Evolutionary conservation across 2,329 filamentous ascomycete species (phyloP), one percentile per base, ranked within the genome.

Genomic region (Fusarium sp.): DNA sequence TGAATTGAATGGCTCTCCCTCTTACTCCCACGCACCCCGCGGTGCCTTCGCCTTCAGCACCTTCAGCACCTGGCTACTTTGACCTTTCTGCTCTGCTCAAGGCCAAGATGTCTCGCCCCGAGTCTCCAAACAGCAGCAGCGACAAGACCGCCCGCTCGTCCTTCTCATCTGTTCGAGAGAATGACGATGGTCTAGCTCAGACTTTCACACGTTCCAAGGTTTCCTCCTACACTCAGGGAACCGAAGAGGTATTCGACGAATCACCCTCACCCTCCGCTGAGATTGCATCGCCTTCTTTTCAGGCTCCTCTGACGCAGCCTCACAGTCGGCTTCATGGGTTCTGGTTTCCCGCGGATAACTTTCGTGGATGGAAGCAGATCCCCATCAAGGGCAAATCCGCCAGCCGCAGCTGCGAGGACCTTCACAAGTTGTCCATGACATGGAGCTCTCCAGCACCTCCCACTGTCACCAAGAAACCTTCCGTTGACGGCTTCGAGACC

Each of bases 291-390:
- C 79, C 83, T 51, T 80, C 82, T 66, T 88, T 86, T 77, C 80
- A 82, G 65, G 80, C 85, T 34, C 85, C 87, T 67, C 69, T 87
- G 71, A 88, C 86, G 47, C 83, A 85, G 71, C 87, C 87, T 58
- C 77, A 85, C 72, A 88, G 85, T 80, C 82, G 79, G 70, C 83
- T 89, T 41, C 86, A 88, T 76, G 87, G 86, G 61, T 86, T 85
- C 75, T 88, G 87, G 82, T 85, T 84, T 67, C 88, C 88, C 58
- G 84, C 83, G 66, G 83, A 88, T 70, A 84, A 82, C 76, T 89
- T 89, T 76, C 83, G 82, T 66, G 88, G 88, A 54, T 90, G 88
- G 88, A 89, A 88, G 80, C 83, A 86, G 74, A 89, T 90, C 75
- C 84, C 84, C 59, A 83, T 90, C 66, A 84, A 82, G 77, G 87